Percentiles rank a stretch among this genome's conserved stretches.
Evolutionary conservation across 192 early-diverging fungal species (phyloP).

Genomic region (Coemansia sp.): DNA sequence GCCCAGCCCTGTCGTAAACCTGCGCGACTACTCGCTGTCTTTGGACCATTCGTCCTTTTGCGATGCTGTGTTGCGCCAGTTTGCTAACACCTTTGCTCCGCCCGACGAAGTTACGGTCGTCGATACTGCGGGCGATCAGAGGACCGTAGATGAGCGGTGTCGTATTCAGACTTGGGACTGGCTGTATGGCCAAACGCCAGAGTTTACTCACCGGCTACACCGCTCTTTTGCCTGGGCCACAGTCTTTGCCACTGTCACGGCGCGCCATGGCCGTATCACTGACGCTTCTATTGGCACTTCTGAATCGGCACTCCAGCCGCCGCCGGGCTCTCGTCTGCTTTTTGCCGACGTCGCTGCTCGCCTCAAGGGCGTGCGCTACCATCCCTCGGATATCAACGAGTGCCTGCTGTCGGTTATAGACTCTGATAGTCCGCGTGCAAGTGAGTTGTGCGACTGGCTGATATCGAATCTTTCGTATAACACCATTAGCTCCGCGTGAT

Average conservation of each 20-base stretch:
- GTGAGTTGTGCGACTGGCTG: constrained; percentile 39
- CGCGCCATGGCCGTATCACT: constrained; percentile 32
- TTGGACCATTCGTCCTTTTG: constrained; percentile 85
- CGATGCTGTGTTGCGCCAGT: constrained; percentile 70
- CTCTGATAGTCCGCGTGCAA: constrained; percentile 11
- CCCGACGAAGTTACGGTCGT: not conserved
- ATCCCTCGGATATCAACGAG: constrained; percentile 14
- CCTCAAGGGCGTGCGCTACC: constrained; percentile 30
- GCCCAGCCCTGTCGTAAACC: constrained; percentile 78
- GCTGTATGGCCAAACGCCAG: constrained; percentile 90
- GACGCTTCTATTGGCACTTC: constrained; percentile 4
- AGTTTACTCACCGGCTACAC: constrained; percentile 64
- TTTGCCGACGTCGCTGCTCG: constrained; percentile 16
- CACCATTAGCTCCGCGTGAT: not conserved
- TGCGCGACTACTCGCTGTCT: constrained; percentile 77
- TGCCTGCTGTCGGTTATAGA: constrained; percentile 14
- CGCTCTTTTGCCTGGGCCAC: constrained; percentile 31
- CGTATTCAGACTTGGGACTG: constrained; percentile 79
- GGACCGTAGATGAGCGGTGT: constrained; percentile 24
- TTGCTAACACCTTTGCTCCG: constrained; percentile 59
- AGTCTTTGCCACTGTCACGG: constrained; percentile 19
- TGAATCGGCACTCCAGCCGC: constrained; percentile 13
- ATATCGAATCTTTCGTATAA: constrained; percentile 8
- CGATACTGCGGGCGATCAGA: constrained; percentile 10
- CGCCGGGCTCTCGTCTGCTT: constrained; percentile 15